These are phyloP conservation scores for Penicillium odoratum DNA, from an alignment of 495 filamentous ascomycete species.

Conservation along the genomic window DNA sequence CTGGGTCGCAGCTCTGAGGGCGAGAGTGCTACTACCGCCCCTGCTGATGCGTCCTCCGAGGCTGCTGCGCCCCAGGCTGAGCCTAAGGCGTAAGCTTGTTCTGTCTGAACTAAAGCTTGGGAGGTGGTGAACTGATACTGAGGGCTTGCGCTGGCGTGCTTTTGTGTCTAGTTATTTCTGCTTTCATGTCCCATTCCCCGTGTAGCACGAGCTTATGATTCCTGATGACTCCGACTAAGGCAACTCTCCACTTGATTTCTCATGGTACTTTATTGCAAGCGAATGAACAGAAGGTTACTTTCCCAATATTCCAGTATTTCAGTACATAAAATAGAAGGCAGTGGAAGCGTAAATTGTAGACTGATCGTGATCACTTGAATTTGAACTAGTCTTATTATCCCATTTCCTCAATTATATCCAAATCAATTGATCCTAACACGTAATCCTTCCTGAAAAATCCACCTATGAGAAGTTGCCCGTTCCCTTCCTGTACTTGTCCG, in stretches of 20 bases:
- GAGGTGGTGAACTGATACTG: background rate
- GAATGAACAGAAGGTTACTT: background rate
- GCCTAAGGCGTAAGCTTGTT: constrained; percentile 28
- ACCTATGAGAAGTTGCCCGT: background rate
- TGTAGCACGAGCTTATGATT: background rate
- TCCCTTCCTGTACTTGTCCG: constrained; percentile 53
- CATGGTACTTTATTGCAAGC: background rate
- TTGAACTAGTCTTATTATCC: background rate
- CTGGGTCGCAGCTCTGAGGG: constrained; percentile 57
- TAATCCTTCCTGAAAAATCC: background rate
- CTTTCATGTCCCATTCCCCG: background rate
- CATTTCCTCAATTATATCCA: background rate
- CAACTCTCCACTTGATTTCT: background rate
- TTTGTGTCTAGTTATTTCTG: background rate
- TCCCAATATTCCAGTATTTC: background rate
- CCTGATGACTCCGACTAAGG: constrained; percentile 2
- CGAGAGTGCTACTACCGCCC: constrained; percentile 24
- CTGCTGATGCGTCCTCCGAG: constrained; percentile 22
- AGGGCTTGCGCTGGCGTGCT: constrained; percentile 9
- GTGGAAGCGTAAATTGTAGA: background rate
- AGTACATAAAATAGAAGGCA: background rate
- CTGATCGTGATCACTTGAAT: background rate
- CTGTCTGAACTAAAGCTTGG: background rate
- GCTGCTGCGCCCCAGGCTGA: constrained; percentile 33
- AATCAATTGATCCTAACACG: background rate